Base-by-base conservation (phyloP, 2,329 filamentous ascomycete genomes). In the Phoma sp. region DNA sequence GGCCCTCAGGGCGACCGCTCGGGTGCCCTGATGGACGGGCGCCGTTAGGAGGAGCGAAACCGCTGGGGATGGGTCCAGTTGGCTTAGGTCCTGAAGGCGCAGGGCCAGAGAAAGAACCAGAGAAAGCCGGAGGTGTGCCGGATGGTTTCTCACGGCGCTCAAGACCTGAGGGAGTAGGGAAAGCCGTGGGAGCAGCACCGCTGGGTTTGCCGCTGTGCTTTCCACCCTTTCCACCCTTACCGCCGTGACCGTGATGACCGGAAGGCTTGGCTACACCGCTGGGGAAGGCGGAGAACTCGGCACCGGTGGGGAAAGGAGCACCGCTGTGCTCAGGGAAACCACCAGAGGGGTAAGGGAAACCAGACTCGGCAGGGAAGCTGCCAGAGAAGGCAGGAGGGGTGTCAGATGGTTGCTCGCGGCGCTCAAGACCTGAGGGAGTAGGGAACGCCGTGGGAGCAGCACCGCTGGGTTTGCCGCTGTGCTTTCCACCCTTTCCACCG, bases 171-270 rank as follows among this genome's bases (percentile, higher is more conserved):
- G 49, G 15, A 33, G 33, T 17, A 3, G 39, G 36, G 10, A 20
- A 11, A 10, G 12, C 32, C 4, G 40, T 45, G 20, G 52, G 33
- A 20, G 18, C n/a, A 29, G 39, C 14, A 17, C 38, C 45, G 20
- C 38, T 34, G 10, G 33, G 37, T 7, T 25, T 6, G 10, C 49
- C 34, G 12, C 28, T 47, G 14, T 40, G 49, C 4, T 36, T 25
- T 1, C 18, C 20, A n/a, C 42, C 29, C 26, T 47, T 38, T 18
- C 42, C 30, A 32, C 39, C 47, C 17, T 43, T 30, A 10, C 46
- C 45, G n/a, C 42, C 45, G 20, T 48, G 40, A 3, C 37, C 30
- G 15, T 56, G 40, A 29, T 47, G 40, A 7, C 52, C 52, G 20
- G 38, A 43, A 3, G 53, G 47, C 5, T 9, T 37, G 3, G 53